Conservation (phyloP, 1,284 basidiomycete species). For the Sphagnurus paluster region DNA sequence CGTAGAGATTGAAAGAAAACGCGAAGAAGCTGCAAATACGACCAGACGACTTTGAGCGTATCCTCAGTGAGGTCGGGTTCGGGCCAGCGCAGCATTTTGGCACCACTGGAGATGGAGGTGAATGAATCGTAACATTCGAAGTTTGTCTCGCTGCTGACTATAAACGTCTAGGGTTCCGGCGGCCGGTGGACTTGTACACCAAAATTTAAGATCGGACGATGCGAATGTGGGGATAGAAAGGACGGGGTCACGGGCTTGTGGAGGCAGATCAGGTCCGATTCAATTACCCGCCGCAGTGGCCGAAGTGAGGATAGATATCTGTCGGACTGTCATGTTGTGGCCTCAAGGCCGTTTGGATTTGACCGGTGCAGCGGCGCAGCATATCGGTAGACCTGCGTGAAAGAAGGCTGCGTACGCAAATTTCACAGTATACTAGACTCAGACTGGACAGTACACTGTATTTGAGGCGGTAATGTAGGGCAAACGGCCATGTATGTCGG, state of each 20-base stretch:
- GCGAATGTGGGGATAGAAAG: neutral
- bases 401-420: neutral
- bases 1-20: conserved; percentile 57
- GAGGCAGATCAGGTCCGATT: neutral
- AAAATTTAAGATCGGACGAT: conserved; percentile 12
- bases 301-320: too few species aligned
- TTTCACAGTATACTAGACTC: neutral
- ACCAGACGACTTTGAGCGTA: conserved; percentile 57
- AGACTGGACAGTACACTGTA: neutral
- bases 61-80: conserved; percentile 67
- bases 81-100: conserved; percentile 49
- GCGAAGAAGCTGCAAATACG: conserved; percentile 53
- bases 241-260: too few species aligned
- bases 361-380: neutral
- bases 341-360: too few species aligned
- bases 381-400: too few species aligned
- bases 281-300: too few species aligned
- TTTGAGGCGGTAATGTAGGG: neutral
- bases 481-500: neutral
- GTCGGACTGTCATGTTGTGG: too few species aligned
- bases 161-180: conserved; percentile 27
- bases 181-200: conserved; percentile 30
- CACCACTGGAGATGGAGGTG: conserved; percentile 48
- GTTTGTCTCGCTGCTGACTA: conserved; percentile 4
- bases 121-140: neutral